phyloP scores from a whole-genome alignment of 331 rosid genomes.

The Rosa hybrid region DNA sequence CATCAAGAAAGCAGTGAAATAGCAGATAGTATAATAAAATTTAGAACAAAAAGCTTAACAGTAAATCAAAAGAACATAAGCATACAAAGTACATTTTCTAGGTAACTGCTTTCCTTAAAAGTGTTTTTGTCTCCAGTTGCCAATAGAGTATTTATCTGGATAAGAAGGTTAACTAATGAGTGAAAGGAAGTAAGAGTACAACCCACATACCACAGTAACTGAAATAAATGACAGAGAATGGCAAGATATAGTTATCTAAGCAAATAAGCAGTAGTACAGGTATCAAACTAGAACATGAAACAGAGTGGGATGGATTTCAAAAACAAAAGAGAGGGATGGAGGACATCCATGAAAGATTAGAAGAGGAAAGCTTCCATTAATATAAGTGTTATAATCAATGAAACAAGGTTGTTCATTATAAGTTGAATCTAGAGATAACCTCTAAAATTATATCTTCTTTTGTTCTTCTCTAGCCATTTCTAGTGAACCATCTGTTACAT shows the following conservation, averaged over 20 bases:
- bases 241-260: not conserved
- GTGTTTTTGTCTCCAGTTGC: slow-evolving; percentile 72
- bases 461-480: no score
- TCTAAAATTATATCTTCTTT: no score
- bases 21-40: slow-evolving; percentile 6
- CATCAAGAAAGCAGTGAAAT: slow-evolving; percentile 17
- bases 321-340: not conserved
- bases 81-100: slow-evolving; percentile 91
- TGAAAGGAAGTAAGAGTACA: not conserved
- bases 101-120: slow-evolving; percentile 76
- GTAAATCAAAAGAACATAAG: not conserved
- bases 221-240: slow-evolving; percentile 7
- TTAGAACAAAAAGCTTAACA: slow-evolving; percentile 10
- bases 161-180: slow-evolving; percentile 16
- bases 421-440: slow-evolving; percentile 47
- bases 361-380: slow-evolving; percentile 3
- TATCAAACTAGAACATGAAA: slow-evolving; percentile 7
- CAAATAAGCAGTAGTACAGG: not conserved
- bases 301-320: not conserved
- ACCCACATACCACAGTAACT: not conserved
- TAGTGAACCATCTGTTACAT: no score
- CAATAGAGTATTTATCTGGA: slow-evolving; percentile 73
- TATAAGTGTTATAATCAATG: not conserved
- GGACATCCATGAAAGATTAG: not conserved
- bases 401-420: slow-evolving; percentile 23